Base-by-base conservation (phyloP, 257 asterid genomes). In the Ligustrum vulgare region DNA sequence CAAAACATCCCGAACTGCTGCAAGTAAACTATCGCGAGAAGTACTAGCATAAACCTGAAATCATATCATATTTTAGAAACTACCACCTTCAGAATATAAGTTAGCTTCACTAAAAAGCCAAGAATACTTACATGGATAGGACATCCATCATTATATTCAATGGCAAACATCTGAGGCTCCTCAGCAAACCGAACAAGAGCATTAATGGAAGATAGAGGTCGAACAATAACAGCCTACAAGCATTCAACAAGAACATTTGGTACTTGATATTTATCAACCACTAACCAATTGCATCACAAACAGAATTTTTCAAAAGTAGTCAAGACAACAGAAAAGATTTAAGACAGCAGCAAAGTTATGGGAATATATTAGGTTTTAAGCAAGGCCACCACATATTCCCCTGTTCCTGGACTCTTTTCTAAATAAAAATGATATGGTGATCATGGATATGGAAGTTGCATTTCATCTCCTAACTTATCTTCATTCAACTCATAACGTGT, bases 81-180 rank as follows among this genome's bases (percentile, higher is more conserved):
- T 68, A 31, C 77, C 70, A 70, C 49, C 82, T 73, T 22, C 80
- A 78, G 28, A 74, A 78, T 33, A 67, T n/a, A 69, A 67, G 37
- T 72, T 33, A 62, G 45, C 47, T 78, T 36, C 31, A 74, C 69
- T 71, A 64, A 65, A 41, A 62, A 72, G 73, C 70, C 58, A 84
- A 75, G 76, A 75, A 69, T 36, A 73, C 97, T 83, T 88, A 94
- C 99, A 65, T 92, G 96, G 75, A 91, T 89, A 67, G 99, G 98
- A 77, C 98, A 92, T 78, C 99, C 99, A 86, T 94, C 99, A 84
- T 86, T 89, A 83, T 89, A 94, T 83, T 94, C 99, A 82, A 94
- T 82, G 80, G 98, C 99, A 78, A 94, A 94, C 99, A 92, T 90
- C 87, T 94, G 99, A 75, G 99, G 99, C 94, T 94, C 99, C 93